phyloP scores from a whole-genome alignment of 2,329 filamentous ascomycete genomes.

The Colletotrichum chrysophilum region DNA sequence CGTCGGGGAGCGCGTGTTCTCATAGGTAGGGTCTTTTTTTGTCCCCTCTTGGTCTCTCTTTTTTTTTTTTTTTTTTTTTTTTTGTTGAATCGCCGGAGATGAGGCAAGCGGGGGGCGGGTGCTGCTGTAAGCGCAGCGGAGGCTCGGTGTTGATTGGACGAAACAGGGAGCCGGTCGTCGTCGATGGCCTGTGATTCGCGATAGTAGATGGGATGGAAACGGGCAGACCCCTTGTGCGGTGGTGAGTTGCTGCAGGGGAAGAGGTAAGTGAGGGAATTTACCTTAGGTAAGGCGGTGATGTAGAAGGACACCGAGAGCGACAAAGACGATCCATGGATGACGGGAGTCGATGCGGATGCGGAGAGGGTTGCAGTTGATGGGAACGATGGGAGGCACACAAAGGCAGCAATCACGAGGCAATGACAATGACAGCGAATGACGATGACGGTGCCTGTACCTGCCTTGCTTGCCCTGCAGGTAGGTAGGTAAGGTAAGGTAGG shows the following conservation, averaged over 20 bases:
- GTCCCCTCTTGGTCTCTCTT: background rate
- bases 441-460: background rate
- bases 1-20: background rate
- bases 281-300: background rate
- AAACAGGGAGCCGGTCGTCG: background rate
- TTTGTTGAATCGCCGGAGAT: slow-evolving; percentile 20
- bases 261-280: background rate
- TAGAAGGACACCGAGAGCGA: background rate
- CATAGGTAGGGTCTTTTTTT: background rate
- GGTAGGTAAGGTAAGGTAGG: background rate
- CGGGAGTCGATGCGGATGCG: background rate
- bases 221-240: background rate
- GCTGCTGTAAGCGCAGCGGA: background rate
- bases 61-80: background rate
- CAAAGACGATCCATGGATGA: background rate
- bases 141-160: background rate
- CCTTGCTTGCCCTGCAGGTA: background rate
- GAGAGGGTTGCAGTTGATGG: background rate
- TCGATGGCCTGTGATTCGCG: background rate
- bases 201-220: background rate
- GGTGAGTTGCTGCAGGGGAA: slow-evolving; percentile 3
- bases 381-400: background rate
- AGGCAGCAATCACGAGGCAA: background rate
- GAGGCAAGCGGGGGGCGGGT: background rate
- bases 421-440: background rate